phyloP scores from a whole-genome alignment of 2,329 filamentous ascomycete genomes.

The Biscogniauxia marginata region DNA sequence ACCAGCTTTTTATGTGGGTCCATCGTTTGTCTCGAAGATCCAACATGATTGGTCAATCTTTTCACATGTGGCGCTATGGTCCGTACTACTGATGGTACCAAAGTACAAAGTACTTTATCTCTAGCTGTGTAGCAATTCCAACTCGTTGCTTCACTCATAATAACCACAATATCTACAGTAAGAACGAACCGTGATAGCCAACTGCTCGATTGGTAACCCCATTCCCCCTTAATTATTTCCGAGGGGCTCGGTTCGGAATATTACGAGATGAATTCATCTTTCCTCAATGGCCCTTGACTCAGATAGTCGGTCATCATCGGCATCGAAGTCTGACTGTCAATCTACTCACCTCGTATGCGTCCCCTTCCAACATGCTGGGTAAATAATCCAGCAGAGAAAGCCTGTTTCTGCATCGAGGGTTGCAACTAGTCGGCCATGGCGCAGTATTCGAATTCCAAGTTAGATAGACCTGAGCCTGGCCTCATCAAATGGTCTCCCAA shows the following conservation, averaged over 20 bases:
- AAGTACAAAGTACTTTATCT: too few species aligned
- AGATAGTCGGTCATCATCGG: neutral
- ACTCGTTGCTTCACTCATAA: neutral
- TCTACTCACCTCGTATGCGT: neutral
- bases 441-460: slow-evolving; percentile 31
- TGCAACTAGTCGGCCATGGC: slow-evolving; percentile 15
- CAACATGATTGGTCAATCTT: too few species aligned
- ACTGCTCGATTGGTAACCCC: neutral
- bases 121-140: neutral
- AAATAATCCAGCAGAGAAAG: too few species aligned
- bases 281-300: neutral
- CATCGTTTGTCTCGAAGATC: too few species aligned
- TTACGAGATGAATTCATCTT: neutral
- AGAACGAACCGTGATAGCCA: neutral
- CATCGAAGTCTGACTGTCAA: neutral
- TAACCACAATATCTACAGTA: neutral
- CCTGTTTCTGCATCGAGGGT: slow-evolving; percentile 1
- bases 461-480: slow-evolving; percentile 61
- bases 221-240: neutral
- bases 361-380: too few species aligned
- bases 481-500: slow-evolving; percentile 67
- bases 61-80: too few species aligned
- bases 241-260: neutral
- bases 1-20: too few species aligned
- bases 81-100: too few species aligned